A percentile compares a stretch with the other conserved stretches of the same genome.
Evolutionary conservation across 1,139 yeast genomes (phyloP).

Genomic region (Yamadazyma friedrichii): DNA sequence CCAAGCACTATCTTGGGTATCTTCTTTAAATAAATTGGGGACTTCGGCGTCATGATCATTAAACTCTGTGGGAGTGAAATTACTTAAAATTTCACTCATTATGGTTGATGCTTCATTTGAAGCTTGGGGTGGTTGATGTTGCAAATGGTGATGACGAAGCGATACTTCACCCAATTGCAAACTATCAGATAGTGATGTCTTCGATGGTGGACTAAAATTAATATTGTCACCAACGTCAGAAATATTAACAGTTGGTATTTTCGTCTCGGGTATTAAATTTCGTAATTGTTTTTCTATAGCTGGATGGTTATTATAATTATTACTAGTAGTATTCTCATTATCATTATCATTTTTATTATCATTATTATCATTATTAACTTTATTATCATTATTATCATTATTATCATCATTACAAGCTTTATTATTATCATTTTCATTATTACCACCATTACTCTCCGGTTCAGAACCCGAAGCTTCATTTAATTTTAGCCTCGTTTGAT

Average conservation of each 20-base stretch:
- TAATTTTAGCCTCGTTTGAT: not conserved
- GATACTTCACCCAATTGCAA: not conserved
- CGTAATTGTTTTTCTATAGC: too few relatives aligned
- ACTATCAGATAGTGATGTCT: not conserved
- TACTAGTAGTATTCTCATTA: not conserved
- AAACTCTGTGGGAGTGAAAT: conserved; percentile 6
- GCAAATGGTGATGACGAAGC: not conserved
- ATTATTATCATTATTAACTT: not conserved
- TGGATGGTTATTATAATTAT: not conserved
- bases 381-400: not conserved
- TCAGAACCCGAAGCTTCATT: too few relatives aligned
- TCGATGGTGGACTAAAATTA: not conserved
- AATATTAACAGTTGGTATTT: not conserved
- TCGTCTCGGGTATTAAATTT: not conserved
- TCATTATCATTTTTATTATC: not conserved
- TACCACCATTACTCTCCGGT: not conserved
- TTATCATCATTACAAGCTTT: not conserved
- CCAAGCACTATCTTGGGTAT: conserved; percentile 12
- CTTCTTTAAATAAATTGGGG: conserved; percentile 8
- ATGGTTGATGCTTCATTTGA: not conserved
- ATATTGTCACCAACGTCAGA: not conserved
- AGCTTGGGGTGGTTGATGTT: not conserved
- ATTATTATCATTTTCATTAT: not conserved
- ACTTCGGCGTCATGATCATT: not conserved
- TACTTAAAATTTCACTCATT: conserved; percentile 12